Percentiles rank a stretch among this genome's conserved stretches.
Evolutionary conservation across 2,329 filamentous ascomycete species (phyloP).

Genomic region (Sporothrix protearum): DNA sequence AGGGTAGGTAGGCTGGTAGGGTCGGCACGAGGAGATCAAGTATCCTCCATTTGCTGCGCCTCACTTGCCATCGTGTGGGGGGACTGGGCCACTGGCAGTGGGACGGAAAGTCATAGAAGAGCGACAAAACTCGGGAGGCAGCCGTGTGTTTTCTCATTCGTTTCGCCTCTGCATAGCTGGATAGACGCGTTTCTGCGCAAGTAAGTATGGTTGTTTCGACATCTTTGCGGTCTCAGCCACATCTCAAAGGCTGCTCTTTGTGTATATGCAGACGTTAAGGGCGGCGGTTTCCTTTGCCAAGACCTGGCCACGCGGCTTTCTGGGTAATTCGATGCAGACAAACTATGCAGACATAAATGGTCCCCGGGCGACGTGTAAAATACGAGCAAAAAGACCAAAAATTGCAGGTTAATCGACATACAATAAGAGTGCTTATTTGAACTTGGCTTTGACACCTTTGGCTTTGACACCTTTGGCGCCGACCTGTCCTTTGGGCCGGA

Average conservation of each 20-base stretch:
- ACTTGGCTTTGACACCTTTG: neutral
- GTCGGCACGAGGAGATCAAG: neutral
- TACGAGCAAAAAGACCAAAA: neutral
- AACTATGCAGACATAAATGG: neutral
- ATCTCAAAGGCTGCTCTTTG: neutral
- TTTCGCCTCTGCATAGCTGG: neutral
- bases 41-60: constrained; percentile 6
- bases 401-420: neutral
- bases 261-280: neutral
- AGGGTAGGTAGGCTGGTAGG: neutral
- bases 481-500: neutral
- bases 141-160: neutral
- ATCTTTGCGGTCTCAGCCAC: neutral
- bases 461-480: neutral
- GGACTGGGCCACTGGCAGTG: neutral
- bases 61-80: constrained; percentile 10
- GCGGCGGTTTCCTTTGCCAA: neutral
- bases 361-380: neutral
- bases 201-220: neutral
- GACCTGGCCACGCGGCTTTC: constrained; percentile 12
- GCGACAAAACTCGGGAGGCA: constrained; percentile 2
- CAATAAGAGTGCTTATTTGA: neutral
- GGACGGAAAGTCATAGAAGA: neutral
- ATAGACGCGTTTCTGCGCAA: too few relatives aligned
- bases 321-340: neutral